phyloP scores from a whole-genome alignment of 306 rosid species.

The Quercus dentata region DNA sequence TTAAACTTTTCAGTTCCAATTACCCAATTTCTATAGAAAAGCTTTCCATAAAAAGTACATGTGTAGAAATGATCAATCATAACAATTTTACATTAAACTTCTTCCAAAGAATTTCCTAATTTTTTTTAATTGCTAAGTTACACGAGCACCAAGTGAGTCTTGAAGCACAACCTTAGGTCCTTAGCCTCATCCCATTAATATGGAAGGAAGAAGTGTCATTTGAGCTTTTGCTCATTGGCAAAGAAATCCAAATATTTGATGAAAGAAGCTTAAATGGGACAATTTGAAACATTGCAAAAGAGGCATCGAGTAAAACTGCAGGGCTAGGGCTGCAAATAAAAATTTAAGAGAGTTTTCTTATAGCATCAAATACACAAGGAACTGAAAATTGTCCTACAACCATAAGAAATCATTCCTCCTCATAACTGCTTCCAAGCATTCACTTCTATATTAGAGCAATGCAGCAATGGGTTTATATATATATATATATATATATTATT shows the following conservation, averaged over 20 bases:
- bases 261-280: background rate
- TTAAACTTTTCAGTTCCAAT: background rate
- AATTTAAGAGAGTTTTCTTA: background rate
- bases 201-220: too few species aligned
- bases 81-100: background rate
- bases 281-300: background rate
- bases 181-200: too few species aligned
- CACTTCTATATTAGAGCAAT: background rate
- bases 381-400: background rate
- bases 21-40: background rate
- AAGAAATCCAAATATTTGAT: background rate
- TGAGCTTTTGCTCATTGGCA: too few species aligned
- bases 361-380: background rate
- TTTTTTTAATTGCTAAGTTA: too few species aligned
- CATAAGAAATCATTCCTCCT: slow-evolving; percentile 5
- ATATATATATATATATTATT: too few species aligned
- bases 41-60: background rate
- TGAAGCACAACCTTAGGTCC: too few species aligned
- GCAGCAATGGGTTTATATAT: background rate
- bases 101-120: background rate
- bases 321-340: background rate
- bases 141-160: too few species aligned
- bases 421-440: background rate
- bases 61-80: background rate
- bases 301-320: background rate